phyloP scores from a whole-genome alignment of 2,329 filamentous ascomycete species.

The Fusarium sp. region DNA sequence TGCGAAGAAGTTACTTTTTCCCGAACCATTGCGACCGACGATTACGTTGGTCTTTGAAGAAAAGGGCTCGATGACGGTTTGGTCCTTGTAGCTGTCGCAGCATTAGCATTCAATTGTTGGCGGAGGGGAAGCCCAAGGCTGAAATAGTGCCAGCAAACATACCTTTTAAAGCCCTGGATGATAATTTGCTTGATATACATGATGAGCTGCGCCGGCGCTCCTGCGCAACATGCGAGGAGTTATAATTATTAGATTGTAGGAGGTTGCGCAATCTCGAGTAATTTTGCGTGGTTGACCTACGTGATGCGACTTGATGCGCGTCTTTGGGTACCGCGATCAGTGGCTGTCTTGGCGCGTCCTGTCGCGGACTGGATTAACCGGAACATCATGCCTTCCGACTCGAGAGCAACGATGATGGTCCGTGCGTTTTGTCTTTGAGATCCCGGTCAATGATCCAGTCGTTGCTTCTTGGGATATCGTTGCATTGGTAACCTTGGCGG shows the following conservation, averaged over 20 bases:
- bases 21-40: slow-evolving; percentile 97
- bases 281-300: slow-evolving; percentile 32
- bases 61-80: slow-evolving; percentile 98
- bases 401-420: neutral
- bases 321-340: slow-evolving; percentile 45
- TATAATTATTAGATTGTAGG: slow-evolving; percentile 42
- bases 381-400: slow-evolving; percentile 5
- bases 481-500: neutral
- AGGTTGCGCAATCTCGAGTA: slow-evolving; percentile 40
- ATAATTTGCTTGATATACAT: slow-evolving; percentile 99
- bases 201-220: slow-evolving; percentile 55
- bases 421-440: neutral
- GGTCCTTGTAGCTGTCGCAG: slow-evolving; percentile 89
- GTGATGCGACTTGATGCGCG: slow-evolving; percentile 45
- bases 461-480: neutral
- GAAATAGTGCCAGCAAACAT: slow-evolving; percentile 42
- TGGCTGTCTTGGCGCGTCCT: slow-evolving; percentile 45
- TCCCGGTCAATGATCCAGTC: neutral
- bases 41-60: slow-evolving; percentile 98
- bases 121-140: slow-evolving; percentile 9
- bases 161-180: slow-evolving; percentile 99
- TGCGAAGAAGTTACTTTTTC: slow-evolving; percentile 99
- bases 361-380: slow-evolving; percentile 17
- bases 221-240: slow-evolving; percentile 52
- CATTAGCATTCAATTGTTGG: slow-evolving; percentile 33